A percentile compares a stretch with the other conserved stretches of the same genome.
Evolutionary conservation across 805 yeast species (phyloP).

Genomic region (Sugiyamaella americana): DNA sequence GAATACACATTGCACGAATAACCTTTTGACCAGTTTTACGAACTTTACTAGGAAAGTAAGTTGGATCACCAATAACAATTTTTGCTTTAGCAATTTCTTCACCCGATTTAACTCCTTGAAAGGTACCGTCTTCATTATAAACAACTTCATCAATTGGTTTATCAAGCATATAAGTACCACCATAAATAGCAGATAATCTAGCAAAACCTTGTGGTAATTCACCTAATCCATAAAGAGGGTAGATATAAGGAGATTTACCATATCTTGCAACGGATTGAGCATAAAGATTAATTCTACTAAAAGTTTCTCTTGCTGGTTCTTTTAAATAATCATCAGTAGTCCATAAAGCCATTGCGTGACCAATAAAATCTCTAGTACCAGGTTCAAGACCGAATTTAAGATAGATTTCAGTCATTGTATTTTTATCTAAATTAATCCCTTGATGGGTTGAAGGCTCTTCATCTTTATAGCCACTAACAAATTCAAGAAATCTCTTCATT

Average conservation of each 20-base stretch:
- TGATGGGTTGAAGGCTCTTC: constrained; percentile 75
- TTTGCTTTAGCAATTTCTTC: constrained; percentile 92
- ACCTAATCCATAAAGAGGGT: constrained; percentile 94
- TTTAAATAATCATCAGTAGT: constrained; percentile 82
- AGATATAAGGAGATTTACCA: constrained; percentile 94
- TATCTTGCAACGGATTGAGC: constrained; percentile 87
- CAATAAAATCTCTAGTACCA: constrained; percentile 93
- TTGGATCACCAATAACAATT: constrained; percentile 93
- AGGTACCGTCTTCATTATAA: constrained; percentile 64
- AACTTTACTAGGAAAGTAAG: constrained; percentile 86
- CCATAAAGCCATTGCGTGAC: constrained; percentile 98
- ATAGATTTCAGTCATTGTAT: constrained; percentile 88
- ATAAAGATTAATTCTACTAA: constrained; percentile 78
- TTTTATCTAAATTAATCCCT: constrained; percentile 72
- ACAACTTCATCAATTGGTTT: constrained; percentile 89
- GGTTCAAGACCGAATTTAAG: constrained; percentile 82
- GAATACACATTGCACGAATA: constrained; percentile 79
- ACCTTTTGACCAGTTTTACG: constrained; percentile 66
- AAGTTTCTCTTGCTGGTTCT: constrained; percentile 87
- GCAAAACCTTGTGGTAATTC: constrained; percentile 99
- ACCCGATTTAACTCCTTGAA: constrained; percentile 82
- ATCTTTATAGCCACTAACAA: constrained; percentile 74
- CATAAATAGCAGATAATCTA: constrained; percentile 91
- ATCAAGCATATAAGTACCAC: constrained; percentile 97
- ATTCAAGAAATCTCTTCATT: constrained; percentile 87